Percentiles rank a stretch among this genome's conserved stretches.
phyloP scores from a whole-genome alignment of 1,284 basidiomycete species.

The Melampsora americana region DNA sequence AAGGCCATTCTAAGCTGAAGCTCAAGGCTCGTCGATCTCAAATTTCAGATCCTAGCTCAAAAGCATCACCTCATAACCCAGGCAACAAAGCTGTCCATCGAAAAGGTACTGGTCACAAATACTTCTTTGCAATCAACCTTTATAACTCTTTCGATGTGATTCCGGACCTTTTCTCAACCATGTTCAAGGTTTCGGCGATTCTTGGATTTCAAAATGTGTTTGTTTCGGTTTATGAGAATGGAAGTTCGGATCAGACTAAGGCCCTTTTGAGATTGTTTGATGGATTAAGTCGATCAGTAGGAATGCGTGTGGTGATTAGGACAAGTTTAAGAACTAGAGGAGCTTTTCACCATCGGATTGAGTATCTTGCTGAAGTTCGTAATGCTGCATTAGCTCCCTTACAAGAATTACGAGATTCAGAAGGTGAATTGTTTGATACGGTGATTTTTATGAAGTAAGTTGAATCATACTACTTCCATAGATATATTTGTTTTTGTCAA shows the following conservation, averaged over 20 bases:
- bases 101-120: constrained; percentile 68
- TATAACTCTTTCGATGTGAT: constrained; percentile 84
- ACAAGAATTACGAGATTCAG: constrained; percentile 80
- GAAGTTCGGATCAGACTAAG: constrained; percentile 91
- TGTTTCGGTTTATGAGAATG: constrained; percentile 96
- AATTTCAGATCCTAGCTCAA: constrained; percentile 45
- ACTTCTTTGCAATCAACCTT: constrained; percentile 95
- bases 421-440: constrained; percentile 85
- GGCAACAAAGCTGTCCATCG: constrained; percentile 42
- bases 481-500: background rate
- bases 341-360: constrained; percentile 96
- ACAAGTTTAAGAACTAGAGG: constrained; percentile 84
- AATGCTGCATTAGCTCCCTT: constrained; percentile 89
- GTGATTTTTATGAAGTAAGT: constrained; percentile 81
- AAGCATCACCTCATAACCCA: constrained; percentile 51
- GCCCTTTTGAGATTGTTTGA: constrained; percentile 87
- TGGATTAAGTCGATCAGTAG: constrained; percentile 78
- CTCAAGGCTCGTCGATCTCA: constrained; percentile 35
- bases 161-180: constrained; percentile 89
- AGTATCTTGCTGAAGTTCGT: constrained; percentile 93
- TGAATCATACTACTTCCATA: background rate
- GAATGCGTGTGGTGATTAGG: constrained; percentile 82
- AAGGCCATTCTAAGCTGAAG: constrained; percentile 55
- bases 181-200: constrained; percentile 81
- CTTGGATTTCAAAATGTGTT: constrained; percentile 93